A percentile compares a stretch with the other conserved stretches of the same genome.
Conservation (phyloP, 1,139 yeast species). For the Blastobotrys illinoisensis region DNA sequence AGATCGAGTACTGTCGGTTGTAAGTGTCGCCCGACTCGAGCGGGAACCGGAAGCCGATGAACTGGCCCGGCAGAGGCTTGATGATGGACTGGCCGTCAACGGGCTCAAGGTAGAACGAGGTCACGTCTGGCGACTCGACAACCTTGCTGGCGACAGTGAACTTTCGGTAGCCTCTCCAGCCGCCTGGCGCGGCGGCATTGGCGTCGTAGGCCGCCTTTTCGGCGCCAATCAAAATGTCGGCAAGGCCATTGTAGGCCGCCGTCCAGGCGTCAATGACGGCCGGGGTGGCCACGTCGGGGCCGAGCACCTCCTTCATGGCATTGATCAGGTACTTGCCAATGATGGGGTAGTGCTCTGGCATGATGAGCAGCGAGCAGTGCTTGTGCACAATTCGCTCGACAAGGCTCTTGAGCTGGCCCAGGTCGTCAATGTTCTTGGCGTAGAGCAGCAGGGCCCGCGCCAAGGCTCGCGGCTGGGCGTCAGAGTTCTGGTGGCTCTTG, state of each 20-base stretch:
- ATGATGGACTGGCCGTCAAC: conserved; percentile 38
- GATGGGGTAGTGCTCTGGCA: conserved; percentile 59
- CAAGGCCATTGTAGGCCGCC: conserved; percentile 59
- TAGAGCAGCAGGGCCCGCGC: conserved; percentile 59
- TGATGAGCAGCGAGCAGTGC: conserved; percentile 59
- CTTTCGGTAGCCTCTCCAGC: conserved; percentile 54
- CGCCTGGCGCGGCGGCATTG: conserved; percentile 32
- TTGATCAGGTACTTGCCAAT: conserved; percentile 53
- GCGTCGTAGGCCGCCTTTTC: conserved; percentile 46
- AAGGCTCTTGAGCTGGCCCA: conserved; percentile 48
- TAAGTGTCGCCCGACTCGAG: conserved; percentile 31
- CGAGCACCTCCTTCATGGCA: conserved; percentile 52
- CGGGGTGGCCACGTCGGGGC: conserved; percentile 50
- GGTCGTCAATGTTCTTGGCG: conserved; percentile 58
- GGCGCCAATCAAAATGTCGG: conserved; percentile 52
- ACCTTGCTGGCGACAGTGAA: conserved; percentile 44
- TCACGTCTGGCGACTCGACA: conserved; percentile 45
- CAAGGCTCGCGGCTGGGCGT: conserved; percentile 58
- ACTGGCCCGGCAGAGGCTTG: conserved; percentile 53
- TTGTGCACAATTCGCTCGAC: conserved; percentile 59
- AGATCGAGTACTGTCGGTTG: conserved; percentile 49
- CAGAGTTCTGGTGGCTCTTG: conserved; percentile 49
- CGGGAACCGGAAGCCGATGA: conserved; percentile 48
- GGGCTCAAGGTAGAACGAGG: conserved; percentile 50
- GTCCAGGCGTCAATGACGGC: conserved; percentile 62